Evolutionary conservation across 139 green algal genomes (phyloP).

Genomic region (Volvox reticuliferus): DNA sequence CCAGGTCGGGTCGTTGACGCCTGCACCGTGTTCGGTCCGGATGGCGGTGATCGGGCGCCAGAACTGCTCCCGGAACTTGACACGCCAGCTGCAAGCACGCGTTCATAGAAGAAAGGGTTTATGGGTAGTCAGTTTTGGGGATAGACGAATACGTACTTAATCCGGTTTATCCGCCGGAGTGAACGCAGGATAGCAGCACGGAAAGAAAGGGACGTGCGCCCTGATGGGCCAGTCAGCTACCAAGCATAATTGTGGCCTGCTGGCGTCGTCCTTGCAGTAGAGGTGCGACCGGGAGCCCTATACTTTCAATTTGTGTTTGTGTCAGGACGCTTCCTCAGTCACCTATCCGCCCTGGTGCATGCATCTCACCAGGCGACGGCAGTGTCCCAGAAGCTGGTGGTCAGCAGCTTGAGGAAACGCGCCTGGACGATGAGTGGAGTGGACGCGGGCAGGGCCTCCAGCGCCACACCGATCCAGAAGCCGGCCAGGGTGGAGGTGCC

Average conservation of each 20-base stretch:
- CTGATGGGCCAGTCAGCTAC: no score
- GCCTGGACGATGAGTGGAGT: conserved; percentile 18
- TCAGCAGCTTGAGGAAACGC: conserved; percentile 27
- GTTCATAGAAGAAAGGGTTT: no score
- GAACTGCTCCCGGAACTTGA: conserved; percentile 51
- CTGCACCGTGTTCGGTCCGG: conserved; percentile 24
- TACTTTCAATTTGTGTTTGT: no score
- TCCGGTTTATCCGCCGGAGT: no score
- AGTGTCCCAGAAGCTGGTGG: conserved; percentile 14
- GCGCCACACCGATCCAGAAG: background rate
- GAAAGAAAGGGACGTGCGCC: no score
- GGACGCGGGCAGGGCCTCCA: background rate
- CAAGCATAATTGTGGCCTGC: no score
- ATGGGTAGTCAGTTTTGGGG: no score
- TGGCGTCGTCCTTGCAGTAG: no score
- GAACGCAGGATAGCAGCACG: no score
- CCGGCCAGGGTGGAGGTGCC: conserved; percentile 35
- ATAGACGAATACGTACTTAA: no score
- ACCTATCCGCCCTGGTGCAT: background rate
- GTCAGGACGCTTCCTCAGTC: no score
- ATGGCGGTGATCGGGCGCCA: conserved; percentile 62
- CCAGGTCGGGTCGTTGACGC: conserved; percentile 39
- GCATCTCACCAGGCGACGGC: conserved; percentile 33
- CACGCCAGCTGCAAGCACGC: conserved; percentile 2
- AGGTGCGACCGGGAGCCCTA: no score